A percentile compares a stretch with the other conserved stretches of the same genome.
phyloP scores from a whole-genome alignment of 345 rosid genomes.

The Odontarrhena argentea region DNA sequence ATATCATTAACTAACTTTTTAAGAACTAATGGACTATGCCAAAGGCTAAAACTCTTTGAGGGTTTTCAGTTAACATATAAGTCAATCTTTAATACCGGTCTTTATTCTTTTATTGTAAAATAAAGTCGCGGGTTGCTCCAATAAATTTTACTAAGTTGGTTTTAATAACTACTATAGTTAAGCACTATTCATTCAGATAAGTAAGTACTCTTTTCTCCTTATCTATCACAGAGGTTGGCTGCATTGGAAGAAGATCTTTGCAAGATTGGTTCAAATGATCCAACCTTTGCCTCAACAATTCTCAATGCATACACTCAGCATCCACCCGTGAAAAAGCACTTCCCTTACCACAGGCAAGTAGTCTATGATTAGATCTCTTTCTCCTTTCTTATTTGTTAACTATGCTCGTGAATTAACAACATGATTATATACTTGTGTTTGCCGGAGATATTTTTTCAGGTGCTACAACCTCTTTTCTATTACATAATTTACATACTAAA shows the following conservation, averaged over 20 bases:
- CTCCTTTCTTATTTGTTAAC: no score
- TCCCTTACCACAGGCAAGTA: conserved; percentile 57
- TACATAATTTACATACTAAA: neutral
- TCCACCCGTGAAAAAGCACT: conserved; percentile 53
- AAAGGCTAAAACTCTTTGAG: no score
- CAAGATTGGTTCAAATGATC: conserved; percentile 51
- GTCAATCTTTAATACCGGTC: no score
- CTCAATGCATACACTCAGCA: conserved; percentile 54
- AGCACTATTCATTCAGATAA: no score
- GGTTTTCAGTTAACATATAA: no score
- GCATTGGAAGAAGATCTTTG: conserved; percentile 59
- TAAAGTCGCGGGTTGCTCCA: no score
- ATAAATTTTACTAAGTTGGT: no score
- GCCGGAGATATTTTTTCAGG: neutral
- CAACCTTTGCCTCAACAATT: conserved; percentile 49
- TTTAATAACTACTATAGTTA: neutral
- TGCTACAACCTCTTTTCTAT: neutral
- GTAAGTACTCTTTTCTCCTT: neutral
- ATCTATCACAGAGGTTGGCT: conserved; percentile 51
- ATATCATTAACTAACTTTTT: no score
- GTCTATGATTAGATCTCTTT: neutral
- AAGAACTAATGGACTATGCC: no score
- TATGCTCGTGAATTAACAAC: no score
- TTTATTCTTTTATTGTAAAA: no score
- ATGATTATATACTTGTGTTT: neutral